Conservation (phyloP, 768 basidiomycete genomes). For the Omphalotus guepiniiformis region DNA sequence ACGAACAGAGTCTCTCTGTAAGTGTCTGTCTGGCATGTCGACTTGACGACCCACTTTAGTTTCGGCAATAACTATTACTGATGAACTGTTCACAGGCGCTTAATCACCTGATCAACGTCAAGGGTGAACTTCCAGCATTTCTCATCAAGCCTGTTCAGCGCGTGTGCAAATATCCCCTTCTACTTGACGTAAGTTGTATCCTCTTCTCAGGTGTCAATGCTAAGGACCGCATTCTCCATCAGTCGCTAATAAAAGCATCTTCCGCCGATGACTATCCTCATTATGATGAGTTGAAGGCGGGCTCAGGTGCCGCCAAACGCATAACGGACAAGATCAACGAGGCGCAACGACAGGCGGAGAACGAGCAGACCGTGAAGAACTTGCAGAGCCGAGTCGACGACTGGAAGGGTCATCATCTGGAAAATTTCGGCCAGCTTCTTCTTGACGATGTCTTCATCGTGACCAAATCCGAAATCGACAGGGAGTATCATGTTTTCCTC, state of each 20-base stretch:
- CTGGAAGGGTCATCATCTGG: conserved; percentile 97
- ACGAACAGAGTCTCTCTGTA: conserved; percentile 84
- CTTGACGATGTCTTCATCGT: conserved; percentile 95
- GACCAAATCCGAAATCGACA: conserved; percentile 92
- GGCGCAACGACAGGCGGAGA: conserved; percentile 87
- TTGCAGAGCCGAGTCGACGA: conserved; percentile 87
- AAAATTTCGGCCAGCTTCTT: conserved; percentile 90
- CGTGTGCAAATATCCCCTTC: conserved; percentile 96
- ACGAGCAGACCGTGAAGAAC: conserved; percentile 84
- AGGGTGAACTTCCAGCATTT: conserved; percentile 91
- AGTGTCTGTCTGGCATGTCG: conserved; percentile 31
- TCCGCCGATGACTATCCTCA: conserved; percentile 59
- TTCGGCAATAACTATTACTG: conserved; percentile 39
- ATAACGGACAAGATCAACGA: conserved; percentile 97
- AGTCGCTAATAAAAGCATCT: conserved; percentile 77
- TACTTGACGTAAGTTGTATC: conserved; percentile 70
- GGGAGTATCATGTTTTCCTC: conserved; percentile 97
- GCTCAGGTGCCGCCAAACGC: conserved; percentile 83
- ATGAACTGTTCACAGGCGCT: conserved; percentile 74
- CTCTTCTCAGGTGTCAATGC: conserved; percentile 4
- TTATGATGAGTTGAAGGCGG: conserved; percentile 78
- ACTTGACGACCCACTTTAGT: conserved; percentile 22
- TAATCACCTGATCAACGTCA: conserved; percentile 83
- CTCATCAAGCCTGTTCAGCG: conserved; percentile 98
- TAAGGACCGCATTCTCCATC: conserved; percentile 9